phyloP scores from a whole-genome alignment of 2,329 filamentous ascomycete genomes.

The Fusarium sacchari region DNA sequence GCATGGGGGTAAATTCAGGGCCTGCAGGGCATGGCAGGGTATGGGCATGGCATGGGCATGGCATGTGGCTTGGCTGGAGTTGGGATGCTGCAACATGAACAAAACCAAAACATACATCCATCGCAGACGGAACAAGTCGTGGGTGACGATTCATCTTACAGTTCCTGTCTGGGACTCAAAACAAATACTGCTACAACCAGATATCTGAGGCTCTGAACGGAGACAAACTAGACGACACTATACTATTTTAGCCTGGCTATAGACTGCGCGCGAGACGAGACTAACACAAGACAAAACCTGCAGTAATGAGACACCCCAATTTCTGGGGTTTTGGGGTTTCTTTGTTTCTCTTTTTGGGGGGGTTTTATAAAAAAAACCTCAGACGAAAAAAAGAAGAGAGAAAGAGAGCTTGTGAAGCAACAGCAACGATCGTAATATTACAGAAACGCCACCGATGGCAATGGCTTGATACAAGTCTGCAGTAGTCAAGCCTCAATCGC shows the following conservation, averaged over 20 bases:
- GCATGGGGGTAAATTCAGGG: slow-evolving; percentile 1
- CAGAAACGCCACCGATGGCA: slow-evolving; percentile 33
- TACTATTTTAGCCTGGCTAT: slow-evolving; percentile 15
- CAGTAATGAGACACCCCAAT: slow-evolving; percentile 9
- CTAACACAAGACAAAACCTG: slow-evolving; percentile 22
- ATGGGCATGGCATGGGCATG: neutral
- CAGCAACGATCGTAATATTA: slow-evolving; percentile 5
- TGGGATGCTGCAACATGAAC: slow-evolving; percentile 30
- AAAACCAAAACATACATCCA: slow-evolving; percentile 21
- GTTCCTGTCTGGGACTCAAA: slow-evolving; percentile 34
- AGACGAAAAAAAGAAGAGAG: neutral
- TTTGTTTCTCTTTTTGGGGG: neutral
- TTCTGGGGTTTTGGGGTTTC: slow-evolving; percentile 5
- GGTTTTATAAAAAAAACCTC: neutral
- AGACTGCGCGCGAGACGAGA: slow-evolving; percentile 23
- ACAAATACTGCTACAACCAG: slow-evolving; percentile 20
- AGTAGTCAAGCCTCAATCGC: slow-evolving; percentile 19
- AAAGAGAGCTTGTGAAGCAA: neutral
- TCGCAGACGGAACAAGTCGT: slow-evolving; percentile 26
- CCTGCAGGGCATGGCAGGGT: neutral
- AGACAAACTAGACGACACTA: slow-evolving; percentile 1
- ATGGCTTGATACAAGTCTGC: slow-evolving; percentile 6
- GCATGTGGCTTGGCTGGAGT: slow-evolving; percentile 19
- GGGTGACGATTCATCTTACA: slow-evolving; percentile 23
- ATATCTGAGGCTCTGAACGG: slow-evolving; percentile 15